Percentiles rank a stretch among this genome's conserved stretches.
Conservation (phyloP, 352 stramenopile genomes). For the Halophytophthora batemanensis region DNA sequence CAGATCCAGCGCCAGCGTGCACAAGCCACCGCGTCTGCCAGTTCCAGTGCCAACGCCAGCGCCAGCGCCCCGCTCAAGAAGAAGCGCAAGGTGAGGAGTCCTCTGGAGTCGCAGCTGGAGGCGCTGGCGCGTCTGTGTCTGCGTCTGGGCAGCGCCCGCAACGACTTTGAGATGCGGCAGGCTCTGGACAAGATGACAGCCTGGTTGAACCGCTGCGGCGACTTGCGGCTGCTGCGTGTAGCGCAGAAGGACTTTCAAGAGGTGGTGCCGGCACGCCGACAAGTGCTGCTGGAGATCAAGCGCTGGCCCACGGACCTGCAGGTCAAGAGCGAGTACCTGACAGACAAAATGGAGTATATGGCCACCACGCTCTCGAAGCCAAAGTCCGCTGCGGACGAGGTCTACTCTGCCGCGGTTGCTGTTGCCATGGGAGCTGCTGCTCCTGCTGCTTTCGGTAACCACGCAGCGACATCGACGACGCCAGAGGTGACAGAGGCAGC, state of each 20-base stretch:
- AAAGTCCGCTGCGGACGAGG: too few relatives aligned
- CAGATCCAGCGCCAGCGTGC: constrained; percentile 11
- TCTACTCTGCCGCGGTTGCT: too few relatives aligned
- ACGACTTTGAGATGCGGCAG: constrained; percentile 47
- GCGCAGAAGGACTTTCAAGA: constrained; percentile 55
- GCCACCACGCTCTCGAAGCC: too few relatives aligned
- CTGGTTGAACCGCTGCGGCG: constrained; percentile 56
- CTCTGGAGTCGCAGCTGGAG: constrained; percentile 59
- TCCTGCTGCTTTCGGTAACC: constrained; percentile 24
- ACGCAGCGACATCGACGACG: constrained; percentile 7
- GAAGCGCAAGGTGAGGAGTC: constrained; percentile 40
- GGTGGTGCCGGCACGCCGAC: constrained; percentile 31
- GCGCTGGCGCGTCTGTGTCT: constrained; percentile 49
- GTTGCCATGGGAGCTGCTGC: too few relatives aligned
- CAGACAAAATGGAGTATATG: constrained; percentile 52
- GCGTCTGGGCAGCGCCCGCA: constrained; percentile 43
- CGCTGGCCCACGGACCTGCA: constrained; percentile 56
- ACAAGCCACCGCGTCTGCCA: background rate
- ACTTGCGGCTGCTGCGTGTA: constrained; percentile 47
- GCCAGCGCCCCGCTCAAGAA: constrained; percentile 10
- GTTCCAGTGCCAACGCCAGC: too few relatives aligned
- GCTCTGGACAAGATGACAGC: constrained; percentile 51
- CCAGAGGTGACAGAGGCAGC: constrained; percentile 11
- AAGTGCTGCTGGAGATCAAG: constrained; percentile 31
- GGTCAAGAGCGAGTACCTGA: constrained; percentile 54